phyloP scores from a whole-genome alignment of 2,329 filamentous ascomycete genomes.

The Colletotrichum scovillei region DNA sequence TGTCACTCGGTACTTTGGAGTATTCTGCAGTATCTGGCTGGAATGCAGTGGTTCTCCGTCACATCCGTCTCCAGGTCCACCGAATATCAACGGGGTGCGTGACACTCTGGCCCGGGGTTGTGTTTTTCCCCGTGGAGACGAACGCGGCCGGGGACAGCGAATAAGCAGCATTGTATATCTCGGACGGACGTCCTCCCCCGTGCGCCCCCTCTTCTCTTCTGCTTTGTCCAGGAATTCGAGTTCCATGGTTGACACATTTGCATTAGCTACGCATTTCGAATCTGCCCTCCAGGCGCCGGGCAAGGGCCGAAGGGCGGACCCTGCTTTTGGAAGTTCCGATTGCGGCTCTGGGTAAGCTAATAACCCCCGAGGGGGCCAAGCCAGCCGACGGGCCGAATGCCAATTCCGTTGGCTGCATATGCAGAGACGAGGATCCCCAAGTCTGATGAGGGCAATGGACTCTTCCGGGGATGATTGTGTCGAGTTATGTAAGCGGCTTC shows the following conservation, averaged over 20 bases:
- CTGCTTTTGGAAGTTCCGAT: background rate
- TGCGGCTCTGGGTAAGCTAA: background rate
- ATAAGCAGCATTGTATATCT: background rate
- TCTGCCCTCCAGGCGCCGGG: background rate
- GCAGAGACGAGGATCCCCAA: background rate
- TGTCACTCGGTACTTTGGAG: background rate
- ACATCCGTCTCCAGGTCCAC: background rate
- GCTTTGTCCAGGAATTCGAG: background rate
- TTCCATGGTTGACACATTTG: background rate
- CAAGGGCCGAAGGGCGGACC: background rate
- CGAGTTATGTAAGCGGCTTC: background rate
- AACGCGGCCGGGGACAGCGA: background rate
- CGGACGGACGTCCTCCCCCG: background rate
- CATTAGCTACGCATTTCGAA: background rate
- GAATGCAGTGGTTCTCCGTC: background rate
- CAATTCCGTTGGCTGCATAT: background rate
- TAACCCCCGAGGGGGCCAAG: background rate
- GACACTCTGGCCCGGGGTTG: background rate
- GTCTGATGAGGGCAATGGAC: background rate
- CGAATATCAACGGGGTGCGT: background rate
- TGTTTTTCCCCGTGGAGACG: background rate
- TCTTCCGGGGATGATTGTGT: background rate
- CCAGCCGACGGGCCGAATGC: background rate
- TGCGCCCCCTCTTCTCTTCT: background rate
- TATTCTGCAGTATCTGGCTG: background rate